Conservation (phyloP, 140 eudicot species). For the Flaveria floridana region DNA sequence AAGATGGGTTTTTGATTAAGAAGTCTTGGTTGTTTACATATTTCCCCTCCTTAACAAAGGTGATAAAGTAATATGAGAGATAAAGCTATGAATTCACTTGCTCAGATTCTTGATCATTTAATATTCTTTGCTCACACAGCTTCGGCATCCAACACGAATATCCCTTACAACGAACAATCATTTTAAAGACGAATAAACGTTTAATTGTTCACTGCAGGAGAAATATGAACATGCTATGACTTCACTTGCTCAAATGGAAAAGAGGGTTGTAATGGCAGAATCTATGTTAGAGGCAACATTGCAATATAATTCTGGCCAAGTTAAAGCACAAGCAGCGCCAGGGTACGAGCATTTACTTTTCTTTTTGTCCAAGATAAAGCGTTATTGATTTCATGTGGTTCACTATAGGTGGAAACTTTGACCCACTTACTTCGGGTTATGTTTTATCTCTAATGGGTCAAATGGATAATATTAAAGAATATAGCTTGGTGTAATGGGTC, state of each 20-base stretch:
- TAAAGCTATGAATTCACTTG: background rate
- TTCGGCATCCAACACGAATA: background rate
- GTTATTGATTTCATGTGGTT: background rate
- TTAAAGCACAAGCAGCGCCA: conserved; percentile 58
- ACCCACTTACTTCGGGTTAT: background rate
- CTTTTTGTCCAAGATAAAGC: background rate
- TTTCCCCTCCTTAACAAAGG: background rate
- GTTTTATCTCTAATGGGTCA: conserved; percentile 1
- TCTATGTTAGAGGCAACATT: conserved; percentile 84
- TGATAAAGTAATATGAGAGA: background rate
- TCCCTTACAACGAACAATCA: background rate
- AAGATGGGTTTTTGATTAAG: background rate
- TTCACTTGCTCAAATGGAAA: conserved; percentile 69
- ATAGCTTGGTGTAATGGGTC: background rate
- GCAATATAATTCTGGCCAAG: conserved; percentile 81
- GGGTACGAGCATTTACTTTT: conserved; percentile 35
- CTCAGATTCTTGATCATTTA: background rate
- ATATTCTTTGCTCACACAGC: background rate
- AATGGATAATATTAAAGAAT: background rate
- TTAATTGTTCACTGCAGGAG: conserved; percentile 42
- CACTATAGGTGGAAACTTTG: background rate
- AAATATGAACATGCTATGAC: conserved; percentile 69
- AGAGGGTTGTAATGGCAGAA: conserved; percentile 85
- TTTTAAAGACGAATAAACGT: conserved; percentile 4
- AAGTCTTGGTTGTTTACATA: background rate